A percentile compares a stretch with the other conserved stretches of the same genome.
Conservation (phyloP, 148 eudicot species). For the Polygonum aviculare region DNA sequence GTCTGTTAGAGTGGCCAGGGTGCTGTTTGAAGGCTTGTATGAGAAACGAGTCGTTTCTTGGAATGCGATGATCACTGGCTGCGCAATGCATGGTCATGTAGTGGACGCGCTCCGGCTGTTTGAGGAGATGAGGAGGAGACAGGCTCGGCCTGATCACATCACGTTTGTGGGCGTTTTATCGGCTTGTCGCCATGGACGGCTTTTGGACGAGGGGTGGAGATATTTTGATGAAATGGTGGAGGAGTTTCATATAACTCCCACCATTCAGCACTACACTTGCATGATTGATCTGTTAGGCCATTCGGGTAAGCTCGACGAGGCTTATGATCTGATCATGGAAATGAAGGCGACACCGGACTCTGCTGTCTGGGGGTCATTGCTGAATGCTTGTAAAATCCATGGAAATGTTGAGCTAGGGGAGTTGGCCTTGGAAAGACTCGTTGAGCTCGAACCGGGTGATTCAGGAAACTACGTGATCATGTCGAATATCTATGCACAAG, state of each 20-base stretch:
- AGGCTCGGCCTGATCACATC: slow-evolving; percentile 51
- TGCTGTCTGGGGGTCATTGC: slow-evolving; percentile 53
- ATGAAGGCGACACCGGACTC: slow-evolving; percentile 46
- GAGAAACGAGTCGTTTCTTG: slow-evolving; percentile 53
- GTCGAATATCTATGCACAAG: slow-evolving; percentile 58
- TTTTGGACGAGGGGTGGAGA: slow-evolving; percentile 52
- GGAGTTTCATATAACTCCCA: slow-evolving; percentile 37
- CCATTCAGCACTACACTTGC: slow-evolving; percentile 54
- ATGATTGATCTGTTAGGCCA: slow-evolving; percentile 59
- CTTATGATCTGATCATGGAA: slow-evolving; percentile 33
- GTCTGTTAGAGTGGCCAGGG: slow-evolving; percentile 34
- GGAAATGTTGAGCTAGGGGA: slow-evolving; percentile 48
- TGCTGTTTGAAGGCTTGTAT: slow-evolving; percentile 33
- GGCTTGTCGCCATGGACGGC: slow-evolving; percentile 78
- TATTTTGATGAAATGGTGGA: slow-evolving; percentile 44
- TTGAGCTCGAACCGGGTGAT: slow-evolving; percentile 58
- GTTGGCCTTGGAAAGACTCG: slow-evolving; percentile 35
- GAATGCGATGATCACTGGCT: slow-evolving; percentile 68
- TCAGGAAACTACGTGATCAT: slow-evolving; percentile 51
- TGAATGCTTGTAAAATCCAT: slow-evolving; percentile 50
- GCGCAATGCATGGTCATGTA: slow-evolving; percentile 59
- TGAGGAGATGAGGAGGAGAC: slow-evolving; percentile 40
- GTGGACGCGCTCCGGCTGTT: slow-evolving; percentile 43
- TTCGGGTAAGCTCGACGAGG: slow-evolving; percentile 39
- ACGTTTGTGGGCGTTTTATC: slow-evolving; percentile 76